Percentiles rank a stretch among this genome's conserved stretches.
Evolutionary conservation across 1,284 basidiomycete species (phyloP).

Genomic region (Papiliotrema flavescens): DNA sequence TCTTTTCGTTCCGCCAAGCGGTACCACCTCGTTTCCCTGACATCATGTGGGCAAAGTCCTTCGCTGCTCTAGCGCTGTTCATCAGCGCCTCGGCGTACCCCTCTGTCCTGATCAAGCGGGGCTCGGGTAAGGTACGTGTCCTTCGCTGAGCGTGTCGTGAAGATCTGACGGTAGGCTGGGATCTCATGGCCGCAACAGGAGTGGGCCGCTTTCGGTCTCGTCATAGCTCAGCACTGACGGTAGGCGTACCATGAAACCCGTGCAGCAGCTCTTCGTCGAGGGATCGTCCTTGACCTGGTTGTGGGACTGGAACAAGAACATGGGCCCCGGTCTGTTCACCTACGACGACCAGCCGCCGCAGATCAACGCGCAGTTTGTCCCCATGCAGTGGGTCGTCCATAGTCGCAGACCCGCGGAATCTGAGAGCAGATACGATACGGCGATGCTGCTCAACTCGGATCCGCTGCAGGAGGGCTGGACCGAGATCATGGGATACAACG

Average conservation of each 20-base stretch:
- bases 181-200: neutral
- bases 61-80: neutral
- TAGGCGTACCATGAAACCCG: constrained; percentile 17
- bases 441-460: constrained; percentile 10
- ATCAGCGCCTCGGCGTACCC: neutral
- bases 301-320: constrained; percentile 34
- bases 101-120: neutral
- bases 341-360: constrained; percentile 3
- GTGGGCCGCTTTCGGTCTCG: neutral
- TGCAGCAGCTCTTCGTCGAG: constrained; percentile 20
- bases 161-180: neutral
- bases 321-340: constrained; percentile 16
- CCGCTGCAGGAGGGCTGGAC: constrained; percentile 19
- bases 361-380: constrained; percentile 20
- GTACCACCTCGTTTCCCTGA: neutral
- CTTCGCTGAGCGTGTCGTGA: neutral
- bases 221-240: neutral
- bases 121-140: neutral
- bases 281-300: constrained; percentile 23
- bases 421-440: constrained; percentile 11
- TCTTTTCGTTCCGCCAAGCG: neutral
- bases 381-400: constrained; percentile 22
- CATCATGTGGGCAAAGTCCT: neutral
- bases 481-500: constrained; percentile 28
- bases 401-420: neutral